Evolutionary conservation across 2,329 filamentous ascomycete species (phyloP), one percentile per base, ranked within the genome.

Genomic region (Gliomastix tumulicola): DNA sequence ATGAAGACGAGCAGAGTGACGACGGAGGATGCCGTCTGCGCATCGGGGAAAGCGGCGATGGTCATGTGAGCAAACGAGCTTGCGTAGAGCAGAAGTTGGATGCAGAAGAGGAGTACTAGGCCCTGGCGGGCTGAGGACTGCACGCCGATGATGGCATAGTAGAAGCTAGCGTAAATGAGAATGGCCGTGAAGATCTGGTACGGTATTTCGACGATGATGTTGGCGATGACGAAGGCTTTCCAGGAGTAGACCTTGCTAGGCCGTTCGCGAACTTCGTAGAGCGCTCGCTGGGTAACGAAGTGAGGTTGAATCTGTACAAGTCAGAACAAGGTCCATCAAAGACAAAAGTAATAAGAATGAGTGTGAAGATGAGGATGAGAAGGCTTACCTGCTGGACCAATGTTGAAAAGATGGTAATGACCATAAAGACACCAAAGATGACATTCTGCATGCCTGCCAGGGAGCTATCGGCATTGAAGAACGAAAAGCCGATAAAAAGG

Each of bases 251-350:
- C 69, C 50, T 86, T 86, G 55, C 72, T 77, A 0, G 84, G 83
- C 1, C 83, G 74, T 56, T 89, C 85, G 33, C 83, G 80, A 5
- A 84, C 82, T 57, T 89, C 84, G 56, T 88, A 89, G 1, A 89
- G 66, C 2, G 79, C 69, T 15, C 85, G 75, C 48, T 88, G 83
- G 0, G 78, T 79, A 44, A 88, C 69, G 47, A 89, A 89, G 37
- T 82, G 76, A 1, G 85, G 84, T 73, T 88, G 86, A 16, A 83
- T 81, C 53, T 80, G 73, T 28, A 5, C 25, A 28, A 11, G 13
- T n/a, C n/a, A n/a, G n/a, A n/a, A n/a, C n/a, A n/a, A n/a, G n/a
- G n/a, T n/a, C n/a, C n/a, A n/a, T n/a, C n/a, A n/a, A n/a, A n/a
- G n/a, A n/a, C n/a, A n/a, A n/a, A n/a, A n/a, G n/a, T n/a, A n/a